A percentile compares a stretch with the other conserved stretches of the same genome.
These are phyloP conservation scores for Irpex sp. DNA, from an alignment of 1,284 basidiomycete genomes.

Conservation along the genomic window DNA sequence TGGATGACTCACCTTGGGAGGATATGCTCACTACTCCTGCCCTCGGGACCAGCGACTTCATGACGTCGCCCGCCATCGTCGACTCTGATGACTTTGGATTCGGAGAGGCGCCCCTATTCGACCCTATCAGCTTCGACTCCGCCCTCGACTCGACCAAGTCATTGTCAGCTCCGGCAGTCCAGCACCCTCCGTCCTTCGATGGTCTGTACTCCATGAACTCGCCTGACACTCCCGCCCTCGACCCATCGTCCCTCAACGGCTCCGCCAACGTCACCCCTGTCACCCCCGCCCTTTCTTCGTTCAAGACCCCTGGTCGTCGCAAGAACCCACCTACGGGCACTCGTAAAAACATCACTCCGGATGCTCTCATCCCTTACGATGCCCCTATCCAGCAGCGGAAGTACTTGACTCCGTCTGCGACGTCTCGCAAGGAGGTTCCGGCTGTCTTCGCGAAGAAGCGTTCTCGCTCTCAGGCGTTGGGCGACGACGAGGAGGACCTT, in stretches of 20 bases:
- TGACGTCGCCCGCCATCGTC: slow-evolving; percentile 39
- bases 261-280: slow-evolving; percentile 29
- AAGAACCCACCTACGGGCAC: slow-evolving; percentile 38
- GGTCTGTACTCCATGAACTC: slow-evolving; percentile 41
- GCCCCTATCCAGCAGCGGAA: slow-evolving; percentile 46
- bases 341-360: slow-evolving; percentile 41
- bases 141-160: slow-evolving; percentile 19
- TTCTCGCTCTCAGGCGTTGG: slow-evolving; percentile 45
- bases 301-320: slow-evolving; percentile 21
- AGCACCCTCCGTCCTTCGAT: slow-evolving; percentile 30
- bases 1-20: slow-evolving; percentile 49
- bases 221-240: slow-evolving; percentile 41
- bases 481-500: slow-evolving; percentile 45
- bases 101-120: slow-evolving; percentile 26
- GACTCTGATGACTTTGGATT: slow-evolving; percentile 32
- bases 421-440: slow-evolving; percentile 48
- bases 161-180: slow-evolving; percentile 10
- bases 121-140: slow-evolving; percentile 17
- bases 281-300: slow-evolving; percentile 23
- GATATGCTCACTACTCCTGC: slow-evolving; percentile 59
- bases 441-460: slow-evolving; percentile 54
- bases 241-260: slow-evolving; percentile 34
- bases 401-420: slow-evolving; percentile 43
- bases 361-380: slow-evolving; percentile 39
- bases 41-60: slow-evolving; percentile 31